phyloP scores from a whole-genome alignment of 2,329 filamentous ascomycete species.

The Mollisia scopiformis region DNA sequence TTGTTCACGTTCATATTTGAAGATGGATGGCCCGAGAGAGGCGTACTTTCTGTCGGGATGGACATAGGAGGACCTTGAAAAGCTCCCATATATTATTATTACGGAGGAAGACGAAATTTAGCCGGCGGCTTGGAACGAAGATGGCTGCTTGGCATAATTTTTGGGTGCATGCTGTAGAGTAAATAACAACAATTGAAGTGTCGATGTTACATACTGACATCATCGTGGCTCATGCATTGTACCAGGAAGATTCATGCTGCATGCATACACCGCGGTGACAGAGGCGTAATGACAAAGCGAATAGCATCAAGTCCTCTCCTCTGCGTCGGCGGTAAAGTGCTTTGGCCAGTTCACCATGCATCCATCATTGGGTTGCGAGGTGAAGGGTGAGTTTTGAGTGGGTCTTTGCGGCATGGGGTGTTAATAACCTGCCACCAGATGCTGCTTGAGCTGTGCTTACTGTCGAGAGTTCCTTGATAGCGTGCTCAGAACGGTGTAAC shows the following conservation, averaged over 20 bases:
- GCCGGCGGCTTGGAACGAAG: neutral
- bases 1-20: slow-evolving; percentile 13
- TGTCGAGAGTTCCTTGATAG: slow-evolving; percentile 4
- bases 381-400: neutral
- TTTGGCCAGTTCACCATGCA: neutral
- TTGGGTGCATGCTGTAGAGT: slow-evolving; percentile 9
- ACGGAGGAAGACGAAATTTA: neutral
- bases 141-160: slow-evolving; percentile 9
- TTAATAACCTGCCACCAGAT: neutral
- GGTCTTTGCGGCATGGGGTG: neutral
- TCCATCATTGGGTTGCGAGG: neutral
- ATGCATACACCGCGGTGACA: slow-evolving; percentile 3
- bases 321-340: neutral
- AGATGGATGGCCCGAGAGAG: neutral
- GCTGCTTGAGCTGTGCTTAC: neutral
- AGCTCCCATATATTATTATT: neutral
- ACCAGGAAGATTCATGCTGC: neutral
- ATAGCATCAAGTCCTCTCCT: neutral
- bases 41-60: neutral
- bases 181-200: slow-evolving; percentile 14
- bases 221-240: neutral
- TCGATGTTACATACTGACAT: slow-evolving; percentile 11
- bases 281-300: neutral
- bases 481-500: slow-evolving; percentile 1
- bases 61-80: neutral